phyloP scores from a whole-genome alignment of 2,329 filamentous ascomycete genomes.

The Aspergillus latus region DNA sequence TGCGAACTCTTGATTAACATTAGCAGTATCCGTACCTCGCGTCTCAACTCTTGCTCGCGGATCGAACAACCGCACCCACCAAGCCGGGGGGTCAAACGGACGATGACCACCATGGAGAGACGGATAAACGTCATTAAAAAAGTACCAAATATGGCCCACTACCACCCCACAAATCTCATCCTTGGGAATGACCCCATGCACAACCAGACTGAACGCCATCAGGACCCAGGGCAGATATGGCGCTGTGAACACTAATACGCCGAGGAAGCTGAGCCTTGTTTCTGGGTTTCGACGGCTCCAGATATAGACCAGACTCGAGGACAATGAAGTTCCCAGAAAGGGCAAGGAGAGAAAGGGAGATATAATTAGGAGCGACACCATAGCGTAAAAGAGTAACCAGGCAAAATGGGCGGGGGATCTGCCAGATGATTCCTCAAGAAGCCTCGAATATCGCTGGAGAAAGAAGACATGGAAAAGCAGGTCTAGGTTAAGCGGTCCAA shows the following conservation, averaged over 20 bases:
- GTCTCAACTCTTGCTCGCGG: slow-evolving; percentile 15
- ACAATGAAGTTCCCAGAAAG: slow-evolving; percentile 90
- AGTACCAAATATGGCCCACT: slow-evolving; percentile 96
- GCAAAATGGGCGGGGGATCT: slow-evolving; percentile 90
- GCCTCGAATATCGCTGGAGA: slow-evolving; percentile 89
- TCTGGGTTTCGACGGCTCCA: slow-evolving; percentile 96
- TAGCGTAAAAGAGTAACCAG: slow-evolving; percentile 88
- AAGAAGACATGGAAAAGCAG: slow-evolving; percentile 98
- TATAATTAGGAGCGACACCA: slow-evolving; percentile 72
- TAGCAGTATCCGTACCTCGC: slow-evolving; percentile 26
- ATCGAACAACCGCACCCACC: slow-evolving; percentile 86
- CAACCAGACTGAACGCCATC: slow-evolving; percentile 86
- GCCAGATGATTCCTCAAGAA: slow-evolving; percentile 92
- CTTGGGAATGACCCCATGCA: slow-evolving; percentile 86
- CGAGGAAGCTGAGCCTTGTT: slow-evolving; percentile 83
- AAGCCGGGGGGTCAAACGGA: slow-evolving; percentile 83
- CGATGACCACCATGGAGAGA: slow-evolving; percentile 80
- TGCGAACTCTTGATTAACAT: slow-evolving; percentile 34
- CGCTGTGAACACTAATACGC: slow-evolving; percentile 85
- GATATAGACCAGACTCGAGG: slow-evolving; percentile 93
- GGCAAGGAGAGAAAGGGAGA: slow-evolving; percentile 88
- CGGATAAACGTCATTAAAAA: slow-evolving; percentile 95
- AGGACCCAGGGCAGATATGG: slow-evolving; percentile 96
- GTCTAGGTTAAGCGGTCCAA: slow-evolving; percentile 89
- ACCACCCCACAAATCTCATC: slow-evolving; percentile 95